Percentiles rank a stretch among this genome's conserved stretches.
Evolutionary conservation across 768 basidiomycete genomes (phyloP).

Genomic region (Fomitopsis serialis): DNA sequence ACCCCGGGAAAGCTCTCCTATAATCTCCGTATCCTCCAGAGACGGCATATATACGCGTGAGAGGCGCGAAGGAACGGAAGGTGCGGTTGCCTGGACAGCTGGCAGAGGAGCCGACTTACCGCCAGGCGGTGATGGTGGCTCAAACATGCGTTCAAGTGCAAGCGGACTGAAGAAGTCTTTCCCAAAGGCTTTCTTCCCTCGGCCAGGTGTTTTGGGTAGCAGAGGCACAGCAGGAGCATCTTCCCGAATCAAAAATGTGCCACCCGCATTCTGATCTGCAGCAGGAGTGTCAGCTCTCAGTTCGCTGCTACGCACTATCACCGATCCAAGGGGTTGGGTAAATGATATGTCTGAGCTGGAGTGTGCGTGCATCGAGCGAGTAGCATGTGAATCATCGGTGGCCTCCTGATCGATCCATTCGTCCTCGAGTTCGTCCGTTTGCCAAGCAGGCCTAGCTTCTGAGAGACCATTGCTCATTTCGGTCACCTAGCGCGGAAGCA

Average conservation of each 20-base stretch:
- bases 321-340: conserved; percentile 51
- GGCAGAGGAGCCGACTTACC: conserved; percentile 16
- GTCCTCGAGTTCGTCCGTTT: conserved; percentile 85
- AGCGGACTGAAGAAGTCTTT: conserved; percentile 88
- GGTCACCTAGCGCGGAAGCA: background rate
- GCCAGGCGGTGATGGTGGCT: conserved; percentile 80
- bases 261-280: conserved; percentile 34
- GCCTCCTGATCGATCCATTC: conserved; percentile 79
- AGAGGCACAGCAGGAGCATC: conserved; percentile 52
- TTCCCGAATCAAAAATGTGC: conserved; percentile 75
- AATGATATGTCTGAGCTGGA: conserved; percentile 23
- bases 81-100: conserved; percentile 17
- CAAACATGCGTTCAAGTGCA: conserved; percentile 87
- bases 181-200: conserved; percentile 50
- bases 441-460: conserved; percentile 58
- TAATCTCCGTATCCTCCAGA: conserved; percentile 15
- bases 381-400: conserved; percentile 25
- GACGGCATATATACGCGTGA: conserved; percentile 31
- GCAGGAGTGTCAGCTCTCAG: conserved; percentile 15
- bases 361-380: conserved; percentile 8
- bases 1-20: background rate
- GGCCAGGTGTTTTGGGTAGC: conserved; percentile 62
- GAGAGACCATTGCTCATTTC: conserved; percentile 7
- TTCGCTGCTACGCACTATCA: conserved; percentile 32
- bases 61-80: conserved; percentile 28